Evolutionary conservation across 768 basidiomycete species (phyloP), one percentile per base, ranked within the genome.

Genomic region (Phaffia tasmanica): DNA sequence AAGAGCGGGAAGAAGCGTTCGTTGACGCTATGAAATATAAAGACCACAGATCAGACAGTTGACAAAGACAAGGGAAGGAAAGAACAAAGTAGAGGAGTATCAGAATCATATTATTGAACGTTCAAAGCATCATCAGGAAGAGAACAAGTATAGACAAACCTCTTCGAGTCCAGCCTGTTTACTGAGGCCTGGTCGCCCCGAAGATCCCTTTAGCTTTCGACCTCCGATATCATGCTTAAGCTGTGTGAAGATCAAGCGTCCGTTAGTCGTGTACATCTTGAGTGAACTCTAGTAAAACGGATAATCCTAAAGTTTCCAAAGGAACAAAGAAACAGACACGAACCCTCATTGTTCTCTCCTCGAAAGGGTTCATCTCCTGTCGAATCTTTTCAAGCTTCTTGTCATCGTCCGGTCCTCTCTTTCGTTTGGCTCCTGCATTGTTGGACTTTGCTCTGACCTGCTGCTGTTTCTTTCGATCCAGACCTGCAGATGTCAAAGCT

Each of bases 131-230:
- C 35, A 42, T 42, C 35, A 42, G 11, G 35, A 42, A 11, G 11
- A 5, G 29, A 56, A 63, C 65, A 25, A 23, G 57, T 18, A 50
- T 15, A 27, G 19, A 76, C 82, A 68, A 72, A 90, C 91, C 81
- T 88, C 84, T 72, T 95, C 89, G 64, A 97, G 80, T 18, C 92
- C 93, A 58, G 86, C 87, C 73, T 90, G 87, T 74, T 91, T 90
- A 75, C 87, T 89, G 74, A 86, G 83, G 7, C 89, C 87, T 58
- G 94, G 94, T 70, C 83, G 83, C 21, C 94, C 94, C 9, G 78
- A 80, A 0, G 85, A 81, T 51, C 92, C 94, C 72, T 89, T 90
- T 30, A 93, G 77, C 72, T 84, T 88, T 55, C 91, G 78, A 2
- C 93, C 92, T 4, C 89, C 91, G 23, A 95, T 89, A 77, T 92